Evolutionary conservation across 371 early-diverging fungal species (phyloP).

Genomic region (Rhizopus arrhizus): DNA sequence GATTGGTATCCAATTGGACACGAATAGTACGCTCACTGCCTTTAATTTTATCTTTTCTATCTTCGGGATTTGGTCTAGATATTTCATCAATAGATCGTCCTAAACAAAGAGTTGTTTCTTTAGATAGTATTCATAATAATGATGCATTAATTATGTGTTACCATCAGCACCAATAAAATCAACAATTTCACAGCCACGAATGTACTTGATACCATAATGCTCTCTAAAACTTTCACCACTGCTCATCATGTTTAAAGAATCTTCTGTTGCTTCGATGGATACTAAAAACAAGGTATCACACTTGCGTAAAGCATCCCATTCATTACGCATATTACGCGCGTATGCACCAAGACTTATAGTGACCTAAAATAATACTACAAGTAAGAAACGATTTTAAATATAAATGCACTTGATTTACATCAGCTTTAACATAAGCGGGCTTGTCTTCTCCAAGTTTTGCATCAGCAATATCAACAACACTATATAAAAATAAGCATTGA

Average conservation of each 20-base stretch:
- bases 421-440: constrained; percentile 79
- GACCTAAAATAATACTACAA: constrained; percentile 25
- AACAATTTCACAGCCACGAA: constrained; percentile 88
- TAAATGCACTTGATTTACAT: constrained; percentile 42
- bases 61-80: constrained; percentile 43
- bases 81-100: constrained; percentile 63
- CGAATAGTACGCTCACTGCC: constrained; percentile 70
- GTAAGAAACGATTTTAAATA: not conserved
- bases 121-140: not conserved
- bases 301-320: constrained; percentile 87
- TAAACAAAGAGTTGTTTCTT: constrained; percentile 1
- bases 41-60: constrained; percentile 45
- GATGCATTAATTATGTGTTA: constrained; percentile 3
- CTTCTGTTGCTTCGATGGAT: constrained; percentile 67
- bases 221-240: constrained; percentile 59
- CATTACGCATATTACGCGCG: constrained; percentile 70
- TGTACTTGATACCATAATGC: constrained; percentile 74
- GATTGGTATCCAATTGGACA: constrained; percentile 84
- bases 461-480: constrained; percentile 71
- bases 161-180: constrained; percentile 79
- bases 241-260: constrained; percentile 43
- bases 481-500: constrained; percentile 7
- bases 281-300: constrained; percentile 85
- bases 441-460: constrained; percentile 77
- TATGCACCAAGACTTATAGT: constrained; percentile 65